Evolutionary conservation across 768 basidiomycete genomes (phyloP).

Genomic region (Suillus tomentosus): DNA sequence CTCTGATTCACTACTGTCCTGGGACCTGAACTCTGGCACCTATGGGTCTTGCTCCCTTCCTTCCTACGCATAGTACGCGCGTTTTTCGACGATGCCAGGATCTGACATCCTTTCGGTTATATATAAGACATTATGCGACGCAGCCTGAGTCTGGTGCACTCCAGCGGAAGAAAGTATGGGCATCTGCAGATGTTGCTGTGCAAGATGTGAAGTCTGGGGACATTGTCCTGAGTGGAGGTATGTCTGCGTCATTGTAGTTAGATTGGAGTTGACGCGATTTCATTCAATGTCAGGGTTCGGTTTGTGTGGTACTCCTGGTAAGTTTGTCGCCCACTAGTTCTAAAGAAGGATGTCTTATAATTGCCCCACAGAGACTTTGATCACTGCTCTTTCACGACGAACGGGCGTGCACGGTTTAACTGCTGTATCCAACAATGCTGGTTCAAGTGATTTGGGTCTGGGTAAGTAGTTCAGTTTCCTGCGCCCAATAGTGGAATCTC

Average conservation of each 20-base stretch:
- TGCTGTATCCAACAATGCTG: slow-evolving; percentile 86
- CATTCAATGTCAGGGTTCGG: slow-evolving; percentile 63
- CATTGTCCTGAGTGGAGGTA: slow-evolving; percentile 76
- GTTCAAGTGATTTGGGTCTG: slow-evolving; percentile 62
- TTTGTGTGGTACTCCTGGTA: slow-evolving; percentile 80
- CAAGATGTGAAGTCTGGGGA: slow-evolving; percentile 77
- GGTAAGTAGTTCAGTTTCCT: slow-evolving; percentile 38
- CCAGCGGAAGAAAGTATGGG: slow-evolving; percentile 61
- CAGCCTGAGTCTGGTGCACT: slow-evolving; percentile 24
- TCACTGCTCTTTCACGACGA: slow-evolving; percentile 68
- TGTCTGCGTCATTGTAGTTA: background rate
- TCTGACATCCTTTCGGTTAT: slow-evolving; percentile 7
- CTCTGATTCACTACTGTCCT: background rate
- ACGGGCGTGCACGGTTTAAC: slow-evolving; percentile 68
- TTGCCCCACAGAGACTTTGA: slow-evolving; percentile 63
- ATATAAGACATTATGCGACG: slow-evolving; percentile 14
- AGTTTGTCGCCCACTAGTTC: slow-evolving; percentile 12
- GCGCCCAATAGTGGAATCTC: background rate
- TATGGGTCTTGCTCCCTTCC: slow-evolving; percentile 12
- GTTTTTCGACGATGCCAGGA: slow-evolving; percentile 12
- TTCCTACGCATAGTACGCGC: slow-evolving; percentile 13
- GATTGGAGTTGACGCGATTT: background rate
- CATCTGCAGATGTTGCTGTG: slow-evolving; percentile 74
- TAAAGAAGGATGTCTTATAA: background rate
- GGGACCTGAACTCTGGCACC: background rate